Evolutionary conservation across 2,329 filamentous ascomycete genomes (phyloP).

Genomic region (Curvularia hawaiiensis): DNA sequence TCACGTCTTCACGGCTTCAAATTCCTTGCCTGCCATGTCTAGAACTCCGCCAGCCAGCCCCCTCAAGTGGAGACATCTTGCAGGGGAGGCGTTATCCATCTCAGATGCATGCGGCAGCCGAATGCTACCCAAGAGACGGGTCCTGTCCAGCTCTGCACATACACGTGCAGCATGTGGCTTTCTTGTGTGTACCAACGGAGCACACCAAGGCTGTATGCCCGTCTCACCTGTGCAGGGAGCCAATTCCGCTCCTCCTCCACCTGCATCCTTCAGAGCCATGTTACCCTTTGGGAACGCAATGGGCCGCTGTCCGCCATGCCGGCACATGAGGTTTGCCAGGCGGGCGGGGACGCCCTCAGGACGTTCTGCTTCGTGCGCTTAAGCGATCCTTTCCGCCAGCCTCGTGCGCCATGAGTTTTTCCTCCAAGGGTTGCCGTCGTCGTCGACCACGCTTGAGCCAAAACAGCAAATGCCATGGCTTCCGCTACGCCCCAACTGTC

Average conservation of each 20-base stretch:
- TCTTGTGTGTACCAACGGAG: slow-evolving; percentile 10
- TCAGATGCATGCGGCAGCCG: slow-evolving; percentile 9
- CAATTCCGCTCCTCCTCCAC: slow-evolving; percentile 5
- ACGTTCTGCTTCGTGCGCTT: slow-evolving; percentile 7
- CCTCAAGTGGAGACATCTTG: slow-evolving; percentile 8
- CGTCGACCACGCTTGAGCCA: slow-evolving; percentile 23
- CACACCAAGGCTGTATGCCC: slow-evolving; percentile 18
- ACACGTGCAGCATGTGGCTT: slow-evolving; percentile 14
- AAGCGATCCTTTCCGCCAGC: slow-evolving; percentile 16
- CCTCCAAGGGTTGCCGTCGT: background rate
- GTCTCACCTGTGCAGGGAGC: slow-evolving; percentile 11
- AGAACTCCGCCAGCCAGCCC: slow-evolving; percentile 6
- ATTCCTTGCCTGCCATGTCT: slow-evolving; percentile 4
- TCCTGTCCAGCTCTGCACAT: slow-evolving; percentile 6
- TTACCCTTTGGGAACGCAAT: slow-evolving; percentile 27
- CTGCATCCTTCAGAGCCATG: slow-evolving; percentile 29
- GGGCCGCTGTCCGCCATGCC: slow-evolving; percentile 7
- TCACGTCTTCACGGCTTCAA: slow-evolving; percentile 21
- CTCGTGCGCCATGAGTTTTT: slow-evolving; percentile 9
- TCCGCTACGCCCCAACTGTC: slow-evolving; percentile 2
- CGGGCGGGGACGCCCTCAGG: slow-evolving; percentile 6
- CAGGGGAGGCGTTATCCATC: slow-evolving; percentile 6
- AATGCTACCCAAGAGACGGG: slow-evolving; percentile 19
- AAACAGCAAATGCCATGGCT: slow-evolving; percentile 31
- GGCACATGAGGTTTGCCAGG: background rate